Evolutionary conservation across 2,329 filamentous ascomycete genomes (phyloP).

Genomic region (Paecilomyces sp.): DNA sequence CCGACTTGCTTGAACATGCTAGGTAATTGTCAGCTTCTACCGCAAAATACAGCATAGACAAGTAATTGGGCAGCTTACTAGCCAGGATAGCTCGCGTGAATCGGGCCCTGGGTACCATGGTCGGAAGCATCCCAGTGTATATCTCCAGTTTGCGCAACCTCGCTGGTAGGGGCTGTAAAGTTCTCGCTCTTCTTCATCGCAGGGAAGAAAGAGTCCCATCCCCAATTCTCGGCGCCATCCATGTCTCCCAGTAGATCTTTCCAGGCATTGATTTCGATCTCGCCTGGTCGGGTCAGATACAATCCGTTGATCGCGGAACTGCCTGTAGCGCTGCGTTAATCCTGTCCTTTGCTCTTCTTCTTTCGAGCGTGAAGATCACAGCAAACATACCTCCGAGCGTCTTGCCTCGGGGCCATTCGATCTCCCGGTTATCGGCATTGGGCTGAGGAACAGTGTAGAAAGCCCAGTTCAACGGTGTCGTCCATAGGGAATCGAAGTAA

Average conservation of each 20-base stretch:
- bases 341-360: not conserved
- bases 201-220: slow-evolving; percentile 26
- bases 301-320: slow-evolving; percentile 30
- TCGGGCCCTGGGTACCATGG: slow-evolving; percentile 17
- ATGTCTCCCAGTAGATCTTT: slow-evolving; percentile 23
- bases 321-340: slow-evolving; percentile 11
- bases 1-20: slow-evolving; percentile 23
- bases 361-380: not conserved
- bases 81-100: slow-evolving; percentile 18
- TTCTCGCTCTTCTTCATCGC: slow-evolving; percentile 26
- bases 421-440: slow-evolving; percentile 20
- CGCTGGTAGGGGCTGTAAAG: slow-evolving; percentile 13
- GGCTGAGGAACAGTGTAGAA: slow-evolving; percentile 22
- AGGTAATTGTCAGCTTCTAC: slow-evolving; percentile 5
- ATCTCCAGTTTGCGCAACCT: slow-evolving; percentile 12
- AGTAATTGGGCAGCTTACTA: slow-evolving; percentile 12
- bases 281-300: slow-evolving; percentile 26
- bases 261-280: slow-evolving; percentile 28
- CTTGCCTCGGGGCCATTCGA: slow-evolving; percentile 28
- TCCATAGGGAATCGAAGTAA: slow-evolving; percentile 28
- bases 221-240: slow-evolving; percentile 28
- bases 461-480: slow-evolving; percentile 26
- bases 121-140: slow-evolving; percentile 17
- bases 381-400: slow-evolving; percentile 21
- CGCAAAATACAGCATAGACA: not conserved